Evolutionary conservation across 805 yeast species (phyloP).

Genomic region (Candida chauliodis): DNA sequence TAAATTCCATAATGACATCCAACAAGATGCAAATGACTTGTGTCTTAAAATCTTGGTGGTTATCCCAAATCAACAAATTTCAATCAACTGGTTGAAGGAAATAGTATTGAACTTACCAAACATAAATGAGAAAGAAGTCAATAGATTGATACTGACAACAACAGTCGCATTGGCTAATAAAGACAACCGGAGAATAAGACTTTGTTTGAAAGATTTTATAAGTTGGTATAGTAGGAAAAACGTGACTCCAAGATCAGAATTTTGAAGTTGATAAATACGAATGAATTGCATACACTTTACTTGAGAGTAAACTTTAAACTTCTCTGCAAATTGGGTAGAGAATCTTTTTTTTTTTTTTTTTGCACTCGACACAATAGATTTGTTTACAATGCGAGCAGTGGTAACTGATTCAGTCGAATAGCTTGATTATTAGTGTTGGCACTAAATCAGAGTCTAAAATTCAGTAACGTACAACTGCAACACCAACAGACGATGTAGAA

Average conservation of each 20-base stretch:
- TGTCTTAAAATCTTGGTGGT: slow-evolving; percentile 58
- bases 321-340: no score
- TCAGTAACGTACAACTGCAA: no score
- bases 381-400: no score
- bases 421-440: no score
- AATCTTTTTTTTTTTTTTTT: no score
- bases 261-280: slow-evolving; percentile 9
- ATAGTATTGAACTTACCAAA: slow-evolving; percentile 58
- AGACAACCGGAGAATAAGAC: slow-evolving; percentile 71
- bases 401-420: no score
- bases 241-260: slow-evolving; percentile 37
- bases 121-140: slow-evolving; percentile 65
- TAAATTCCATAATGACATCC: slow-evolving; percentile 66
- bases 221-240: slow-evolving; percentile 81
- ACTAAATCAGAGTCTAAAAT: no score
- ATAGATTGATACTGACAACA: slow-evolving; percentile 55
- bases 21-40: slow-evolving; percentile 72
- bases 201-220: slow-evolving; percentile 71
- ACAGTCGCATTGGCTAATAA: slow-evolving; percentile 60
- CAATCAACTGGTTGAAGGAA: slow-evolving; percentile 57
- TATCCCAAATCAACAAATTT: slow-evolving; percentile 38
- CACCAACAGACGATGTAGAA: no score
- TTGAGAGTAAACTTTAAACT: no score
- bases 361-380: no score
- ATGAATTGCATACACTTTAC: neutral